A percentile compares a stretch with the other conserved stretches of the same genome.
phyloP scores from a whole-genome alignment of 345 rosid genomes.

The Eucalyptus camaldulensis region DNA sequence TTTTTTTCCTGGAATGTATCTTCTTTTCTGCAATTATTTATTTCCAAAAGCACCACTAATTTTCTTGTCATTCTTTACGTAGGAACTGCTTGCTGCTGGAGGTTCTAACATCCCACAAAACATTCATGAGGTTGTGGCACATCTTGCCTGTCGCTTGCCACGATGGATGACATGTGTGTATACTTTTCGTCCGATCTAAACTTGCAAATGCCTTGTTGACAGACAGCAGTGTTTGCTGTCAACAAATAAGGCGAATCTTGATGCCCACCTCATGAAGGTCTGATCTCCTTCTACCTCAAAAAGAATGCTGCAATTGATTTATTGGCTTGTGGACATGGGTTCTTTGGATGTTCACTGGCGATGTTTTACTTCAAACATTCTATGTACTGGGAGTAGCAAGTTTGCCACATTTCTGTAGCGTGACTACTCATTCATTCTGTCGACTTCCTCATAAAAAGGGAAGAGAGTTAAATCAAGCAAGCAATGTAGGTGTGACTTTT shows the following conservation, averaged over 20 bases:
- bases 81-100: slow-evolving; percentile 51
- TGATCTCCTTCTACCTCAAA: neutral
- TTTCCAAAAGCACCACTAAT: neutral
- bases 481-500: neutral
- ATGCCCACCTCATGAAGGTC: neutral
- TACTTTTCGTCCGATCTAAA: neutral
- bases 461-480: neutral
- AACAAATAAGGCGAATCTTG: neutral
- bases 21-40: neutral
- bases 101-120: slow-evolving; percentile 26
- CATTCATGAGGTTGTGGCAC: slow-evolving; percentile 40
- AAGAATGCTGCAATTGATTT: neutral
- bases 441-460: neutral
- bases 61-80: neutral
- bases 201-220: neutral
- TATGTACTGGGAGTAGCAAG: neutral
- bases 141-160: slow-evolving; percentile 44
- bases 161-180: slow-evolving; percentile 54
- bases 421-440: neutral
- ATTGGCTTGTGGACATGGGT: neutral
- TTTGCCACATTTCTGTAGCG: neutral
- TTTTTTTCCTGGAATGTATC: neutral
- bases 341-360: neutral
- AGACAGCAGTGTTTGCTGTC: neutral
- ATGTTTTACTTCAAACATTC: neutral